Conservation (phyloP, 2,329 filamentous ascomycete species). For the Penicillium sp. region DNA sequence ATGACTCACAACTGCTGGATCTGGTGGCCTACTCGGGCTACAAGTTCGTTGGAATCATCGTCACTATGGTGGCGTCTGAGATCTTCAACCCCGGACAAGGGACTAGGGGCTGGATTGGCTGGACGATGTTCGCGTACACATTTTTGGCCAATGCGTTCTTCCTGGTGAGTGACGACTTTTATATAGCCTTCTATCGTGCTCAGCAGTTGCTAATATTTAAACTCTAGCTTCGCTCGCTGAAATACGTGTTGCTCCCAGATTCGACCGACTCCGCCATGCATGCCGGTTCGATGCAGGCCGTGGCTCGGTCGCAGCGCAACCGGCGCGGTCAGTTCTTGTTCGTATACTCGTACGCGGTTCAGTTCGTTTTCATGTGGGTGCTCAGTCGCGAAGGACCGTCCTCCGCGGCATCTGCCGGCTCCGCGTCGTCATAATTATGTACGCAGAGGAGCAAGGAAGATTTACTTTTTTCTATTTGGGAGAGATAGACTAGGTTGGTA, state of each 20-base stretch:
- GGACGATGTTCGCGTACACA: slow-evolving; percentile 81
- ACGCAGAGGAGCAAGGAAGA: not conserved
- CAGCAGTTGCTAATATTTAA: not conserved
- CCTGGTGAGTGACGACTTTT: slow-evolving; percentile 52
- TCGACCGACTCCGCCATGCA: slow-evolving; percentile 58
- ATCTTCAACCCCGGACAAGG: slow-evolving; percentile 68
- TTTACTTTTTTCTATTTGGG: slow-evolving; percentile 2
- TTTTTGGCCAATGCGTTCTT: slow-evolving; percentile 94
- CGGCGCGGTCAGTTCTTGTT: slow-evolving; percentile 86
- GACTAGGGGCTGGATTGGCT: slow-evolving; percentile 79
- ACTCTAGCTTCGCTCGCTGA: slow-evolving; percentile 73
- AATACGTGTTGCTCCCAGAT: slow-evolving; percentile 90
- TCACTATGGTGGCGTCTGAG: slow-evolving; percentile 72
- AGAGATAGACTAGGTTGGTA: slow-evolving; percentile 11
- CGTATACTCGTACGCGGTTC: slow-evolving; percentile 86
- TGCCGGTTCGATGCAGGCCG: slow-evolving; percentile 53
- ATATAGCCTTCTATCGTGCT: not conserved
- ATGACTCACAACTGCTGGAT: slow-evolving; percentile 85
- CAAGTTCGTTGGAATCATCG: slow-evolving; percentile 95
- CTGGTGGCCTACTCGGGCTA: slow-evolving; percentile 94
- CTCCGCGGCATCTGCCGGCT: slow-evolving; percentile 16
- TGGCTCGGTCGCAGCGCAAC: slow-evolving; percentile 76
- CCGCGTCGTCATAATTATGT: slow-evolving; percentile 6
- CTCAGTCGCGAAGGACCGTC: slow-evolving; percentile 49
- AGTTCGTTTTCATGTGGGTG: slow-evolving; percentile 90